Percentiles rank a stretch among this genome's conserved stretches.
Evolutionary conservation across 768 basidiomycete genomes (phyloP).

Genomic region (Sporobolomyces phaffii): DNA sequence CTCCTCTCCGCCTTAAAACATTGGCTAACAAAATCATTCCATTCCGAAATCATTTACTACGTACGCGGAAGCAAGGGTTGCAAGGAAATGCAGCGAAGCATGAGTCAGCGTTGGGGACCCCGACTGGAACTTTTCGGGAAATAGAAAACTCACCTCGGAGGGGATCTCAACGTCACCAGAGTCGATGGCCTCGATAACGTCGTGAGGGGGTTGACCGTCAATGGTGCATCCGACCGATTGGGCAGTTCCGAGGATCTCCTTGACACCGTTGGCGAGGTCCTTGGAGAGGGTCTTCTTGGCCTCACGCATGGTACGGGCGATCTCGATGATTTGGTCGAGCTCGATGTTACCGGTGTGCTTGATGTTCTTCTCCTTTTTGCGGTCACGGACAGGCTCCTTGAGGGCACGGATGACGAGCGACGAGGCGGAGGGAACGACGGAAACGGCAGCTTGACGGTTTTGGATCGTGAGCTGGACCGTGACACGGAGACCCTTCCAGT

Average conservation of each 20-base stretch:
- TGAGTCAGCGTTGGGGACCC: too few species aligned
- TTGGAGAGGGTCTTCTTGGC: conserved; percentile 94
- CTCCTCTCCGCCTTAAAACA: too few species aligned
- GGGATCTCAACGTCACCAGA: conserved; percentile 49
- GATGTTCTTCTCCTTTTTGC: conserved; percentile 99
- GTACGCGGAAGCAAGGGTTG: too few species aligned
- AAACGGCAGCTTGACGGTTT: conserved; percentile 96
- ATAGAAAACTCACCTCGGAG: conserved; percentile 41
- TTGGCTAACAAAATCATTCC: background rate
- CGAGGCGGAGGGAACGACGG: conserved; percentile 94
- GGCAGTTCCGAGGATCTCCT: conserved; percentile 97
- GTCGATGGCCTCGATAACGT: conserved; percentile 48
- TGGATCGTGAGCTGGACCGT: conserved; percentile 99
- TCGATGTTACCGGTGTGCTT: conserved; percentile 93
- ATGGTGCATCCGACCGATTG: conserved; percentile 96
- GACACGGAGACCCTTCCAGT: conserved; percentile 99
- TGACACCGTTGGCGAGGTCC: conserved; percentile 85
- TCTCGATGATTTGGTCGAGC: conserved; percentile 67
- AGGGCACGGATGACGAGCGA: conserved; percentile 96
- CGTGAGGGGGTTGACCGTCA: conserved; percentile 81
- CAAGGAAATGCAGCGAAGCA: background rate
- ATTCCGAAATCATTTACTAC: conserved; percentile 11
- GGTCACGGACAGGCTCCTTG: conserved; percentile 98
- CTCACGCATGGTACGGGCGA: conserved; percentile 88
- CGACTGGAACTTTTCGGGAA: too few species aligned